These are phyloP conservation scores for Alternaria brassicae DNA, from an alignment of 2,329 filamentous ascomycete genomes.

Conservation along the genomic window DNA sequence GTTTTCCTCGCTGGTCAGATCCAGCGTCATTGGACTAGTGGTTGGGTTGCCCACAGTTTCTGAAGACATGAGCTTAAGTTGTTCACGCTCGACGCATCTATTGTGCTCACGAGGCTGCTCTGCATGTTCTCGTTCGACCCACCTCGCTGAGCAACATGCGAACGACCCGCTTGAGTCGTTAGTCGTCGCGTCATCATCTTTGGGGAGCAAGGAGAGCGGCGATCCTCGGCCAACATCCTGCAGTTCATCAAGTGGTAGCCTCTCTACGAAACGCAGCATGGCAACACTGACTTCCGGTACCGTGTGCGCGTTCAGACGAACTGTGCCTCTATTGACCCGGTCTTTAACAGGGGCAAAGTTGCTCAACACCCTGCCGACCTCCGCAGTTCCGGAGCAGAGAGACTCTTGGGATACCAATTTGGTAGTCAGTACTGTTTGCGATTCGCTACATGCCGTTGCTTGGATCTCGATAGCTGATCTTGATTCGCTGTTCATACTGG, in stretches of 20 bases:
- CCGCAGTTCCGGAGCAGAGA: background rate
- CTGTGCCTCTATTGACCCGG: background rate
- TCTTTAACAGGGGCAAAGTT: background rate
- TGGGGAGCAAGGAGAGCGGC: background rate
- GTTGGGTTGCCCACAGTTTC: background rate
- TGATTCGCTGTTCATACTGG: background rate
- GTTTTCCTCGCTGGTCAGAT: background rate
- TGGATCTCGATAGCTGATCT: background rate
- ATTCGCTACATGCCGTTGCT: background rate
- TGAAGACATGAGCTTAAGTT: background rate
- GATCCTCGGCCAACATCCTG: background rate
- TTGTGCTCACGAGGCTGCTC: background rate
- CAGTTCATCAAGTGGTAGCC: constrained; percentile 7
- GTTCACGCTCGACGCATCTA: background rate
- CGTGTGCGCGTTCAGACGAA: background rate
- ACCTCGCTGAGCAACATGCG: background rate
- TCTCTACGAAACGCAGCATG: constrained; percentile 4
- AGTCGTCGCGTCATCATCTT: background rate
- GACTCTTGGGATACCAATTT: background rate
- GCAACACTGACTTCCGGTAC: constrained; percentile 13
- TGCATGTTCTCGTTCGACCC: background rate
- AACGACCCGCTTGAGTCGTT: background rate
- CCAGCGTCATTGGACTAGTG: background rate
- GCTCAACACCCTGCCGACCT: background rate
- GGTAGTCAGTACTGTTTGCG: background rate